Evolutionary conservation across 306 rosid species (phyloP), one percentile per base, ranked within the genome.

Genomic region (Sphenostylis stenocarpa): DNA sequence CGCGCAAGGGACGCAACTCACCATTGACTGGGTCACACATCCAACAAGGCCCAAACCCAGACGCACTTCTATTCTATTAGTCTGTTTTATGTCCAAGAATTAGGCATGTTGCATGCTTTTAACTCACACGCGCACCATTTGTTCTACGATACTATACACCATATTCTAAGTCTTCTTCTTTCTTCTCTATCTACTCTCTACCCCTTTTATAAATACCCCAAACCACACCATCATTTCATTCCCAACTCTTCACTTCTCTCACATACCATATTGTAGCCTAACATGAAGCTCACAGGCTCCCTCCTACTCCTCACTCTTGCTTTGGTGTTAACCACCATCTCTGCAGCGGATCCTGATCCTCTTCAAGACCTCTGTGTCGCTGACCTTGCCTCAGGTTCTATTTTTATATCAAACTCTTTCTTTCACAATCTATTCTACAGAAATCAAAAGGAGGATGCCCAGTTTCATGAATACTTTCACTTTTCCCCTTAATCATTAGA

Each of bases 321-420:
- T 80, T 6, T 85, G 70, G 60, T 85, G 70, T 61, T 83, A 4
- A 72, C 83, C 67, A 72, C 75, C 57, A 45, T 80, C 44, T 5
- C 86, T 9, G 73, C 77, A 19, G 88, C 97, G 75, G 98, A 95
- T 83, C 89, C 93, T 10, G 98, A 92, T 84, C 5, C 61, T 79
- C 96, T 95, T 83, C 98, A 95, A 86, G 98, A 95, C 65, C 69
- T 94, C 12, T 95, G 98, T 49, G 96, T 92, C 0, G 98, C 98
- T 17, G 92, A 92, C 86, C 89, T 83, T 75, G 4, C 77, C 55
- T 87, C 97, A 0, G 89, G 98, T 95, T 83, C 29, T 19, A 4
- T 6, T 67, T 67, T 82, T 26, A 3, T 24, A 47, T 17, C 21
- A 10, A 38, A 8, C 43, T 38, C 34, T 36, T 36, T 14, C 34